Base-by-base conservation (phyloP, 225 moss, liverwort and hornwort species). In the Polytrichum formosum region DNA sequence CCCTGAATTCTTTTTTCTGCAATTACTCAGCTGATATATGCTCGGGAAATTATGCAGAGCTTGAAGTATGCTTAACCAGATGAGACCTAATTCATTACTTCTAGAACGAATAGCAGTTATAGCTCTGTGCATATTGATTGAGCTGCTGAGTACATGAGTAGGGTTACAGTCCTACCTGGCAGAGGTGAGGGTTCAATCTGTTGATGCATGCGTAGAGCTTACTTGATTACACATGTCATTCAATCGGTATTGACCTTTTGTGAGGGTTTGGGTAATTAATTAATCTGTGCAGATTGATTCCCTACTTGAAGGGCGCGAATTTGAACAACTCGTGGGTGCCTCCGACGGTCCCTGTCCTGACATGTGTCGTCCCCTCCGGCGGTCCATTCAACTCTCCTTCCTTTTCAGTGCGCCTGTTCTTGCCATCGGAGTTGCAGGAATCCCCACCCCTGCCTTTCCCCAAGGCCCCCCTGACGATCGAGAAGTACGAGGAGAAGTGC, bases 381-480 rank as follows among this genome's bases (percentile, higher is more conserved):
- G 88, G 88, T 22, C 88, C 88, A 5, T 88, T 88, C 80, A 78
- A 73, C 75, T 82, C 88, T 6, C 80, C 88, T 18, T 82, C 88
- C 17, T 88, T 85, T 35, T 82, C 73, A 17, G 85, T 88, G 46
- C 82, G 82, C 22, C 76, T 88, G 27, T 88, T 78, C 67, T 35
- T 88, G 18, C 85, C 88, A 31, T 28, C 60, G 4, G 19, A 9
- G 5, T 76, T 73, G 29, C 77, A 78, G 2, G 46, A 72, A 20
- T 66, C 56, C 27, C 88, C 88, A 26, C 88, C 88, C 25, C 78
- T 80, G 22, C 85, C 88, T 33, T 68, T 82, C 0, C 70, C 77
- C 27, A 80, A 88, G 28, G 67, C 80, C 25, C 70, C 74, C 17
- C 5, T 88, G 21, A 74, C 60, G 6, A 62, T 88, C 31, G 88